These are phyloP conservation scores for Schizosaccharomyces japonicus DNA, from an alignment of 805 yeast species.

Conservation along the genomic window DNA sequence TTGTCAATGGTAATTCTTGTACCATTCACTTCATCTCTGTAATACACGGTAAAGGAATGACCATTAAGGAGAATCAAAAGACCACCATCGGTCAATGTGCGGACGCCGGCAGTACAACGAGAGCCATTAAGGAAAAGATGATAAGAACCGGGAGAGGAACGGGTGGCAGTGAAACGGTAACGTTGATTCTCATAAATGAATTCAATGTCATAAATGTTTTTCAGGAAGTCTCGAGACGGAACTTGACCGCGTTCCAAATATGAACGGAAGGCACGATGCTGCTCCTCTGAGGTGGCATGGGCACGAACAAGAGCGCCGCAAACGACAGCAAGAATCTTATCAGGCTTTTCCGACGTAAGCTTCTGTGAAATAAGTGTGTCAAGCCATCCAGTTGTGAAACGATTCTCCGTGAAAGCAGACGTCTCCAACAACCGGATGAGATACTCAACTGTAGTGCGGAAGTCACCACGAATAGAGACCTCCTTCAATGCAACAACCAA, in stretches of 20 bases:
- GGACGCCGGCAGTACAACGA: constrained; percentile 64
- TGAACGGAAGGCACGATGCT: constrained; percentile 39
- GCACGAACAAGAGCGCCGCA: constrained; percentile 98
- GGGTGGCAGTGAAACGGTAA: constrained; percentile 87
- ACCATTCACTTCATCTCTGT: constrained; percentile 93
- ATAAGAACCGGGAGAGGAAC: constrained; percentile 64
- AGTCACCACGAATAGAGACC: constrained; percentile 90
- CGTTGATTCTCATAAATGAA: constrained; percentile 85
- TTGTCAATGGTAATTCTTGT: constrained; percentile 88
- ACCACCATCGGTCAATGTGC: constrained; percentile 86
- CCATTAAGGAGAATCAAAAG: constrained; percentile 71
- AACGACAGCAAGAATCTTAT: constrained; percentile 64
- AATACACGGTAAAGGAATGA: constrained; percentile 80
- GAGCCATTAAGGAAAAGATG: constrained; percentile 86
- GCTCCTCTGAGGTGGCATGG: constrained; percentile 48
- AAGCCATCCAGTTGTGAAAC: constrained; percentile 96
- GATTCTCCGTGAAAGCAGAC: constrained; percentile 85
- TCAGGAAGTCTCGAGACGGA: constrained; percentile 55
- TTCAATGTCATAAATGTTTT: constrained; percentile 76
- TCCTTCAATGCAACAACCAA: constrained; percentile 97
- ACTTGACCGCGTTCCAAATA: constrained; percentile 92
- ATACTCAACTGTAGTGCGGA: constrained; percentile 93
- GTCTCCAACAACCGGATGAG: constrained; percentile 86
- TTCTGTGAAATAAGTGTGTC: constrained; percentile 85
- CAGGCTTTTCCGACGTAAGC: constrained; percentile 93